Base-by-base conservation (phyloP, 352 stramenopile species). In the Pythium guiyangense region DNA sequence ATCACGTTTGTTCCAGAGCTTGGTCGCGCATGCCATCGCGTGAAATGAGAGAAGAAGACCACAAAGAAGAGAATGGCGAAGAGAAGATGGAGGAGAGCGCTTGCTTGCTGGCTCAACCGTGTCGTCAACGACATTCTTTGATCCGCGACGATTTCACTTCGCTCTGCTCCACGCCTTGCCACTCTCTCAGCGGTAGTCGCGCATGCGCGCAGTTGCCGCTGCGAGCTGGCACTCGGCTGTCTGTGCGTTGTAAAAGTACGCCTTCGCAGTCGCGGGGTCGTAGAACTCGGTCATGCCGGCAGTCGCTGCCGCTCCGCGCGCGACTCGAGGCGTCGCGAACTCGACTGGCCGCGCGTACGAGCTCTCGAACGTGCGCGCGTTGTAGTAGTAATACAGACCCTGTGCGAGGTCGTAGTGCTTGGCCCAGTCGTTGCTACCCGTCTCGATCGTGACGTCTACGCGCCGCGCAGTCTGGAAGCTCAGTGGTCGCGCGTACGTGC, bases 341-440 rank as follows among this genome's bases (percentile, higher is more conserved):
- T 67, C 53, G 2, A 53, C 31, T 1, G 79, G 77, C 17, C 71
- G 69, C n/a, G 71, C 60, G 10, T 64, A 71, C 37, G 67, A 60
- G 29, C 69, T 86, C 59, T 84, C 73, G 31, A 69, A 70, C 11
- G 66, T 80, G 40, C 60, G 64, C 11, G 67, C 58, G 52, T 90
- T 86, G 66, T 75, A 88, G 63, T 85, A 90, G 61, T 87, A 90
- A 52, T 87, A 87, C 37, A 64, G 61, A 18, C 76, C 67, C 45
- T 71, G 64, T 17, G 65, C 47, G 22, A 77, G 59, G 57, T 88
- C 78, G 49, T 77, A 86, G 62, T 84, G 84, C 62, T 88, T 85
- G 34, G 63, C 70, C 70, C 72, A 85, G 14, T 64, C 34, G 35
- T 25, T 56, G 55, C 29, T 37, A 4, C 48, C 54, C 0, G 29